Evolutionary conservation across 768 basidiomycete genomes (phyloP), one percentile per base, ranked within the genome.

Genomic region (Filobasidium floriforme): DNA sequence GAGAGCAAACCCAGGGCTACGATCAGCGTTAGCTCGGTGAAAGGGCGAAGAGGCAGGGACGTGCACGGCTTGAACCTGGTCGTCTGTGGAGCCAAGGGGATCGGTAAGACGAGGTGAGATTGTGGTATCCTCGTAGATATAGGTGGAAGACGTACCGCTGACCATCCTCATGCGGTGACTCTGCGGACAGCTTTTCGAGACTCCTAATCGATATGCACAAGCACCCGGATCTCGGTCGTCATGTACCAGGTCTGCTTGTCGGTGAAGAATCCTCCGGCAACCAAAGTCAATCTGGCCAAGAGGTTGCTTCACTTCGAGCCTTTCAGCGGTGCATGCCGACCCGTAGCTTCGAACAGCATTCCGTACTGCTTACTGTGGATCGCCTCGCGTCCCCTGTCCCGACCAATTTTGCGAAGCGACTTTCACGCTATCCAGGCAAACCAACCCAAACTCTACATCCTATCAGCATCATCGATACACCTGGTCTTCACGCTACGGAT

Each of bases 1-100:
- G 26, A 14, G 24, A 32, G 24, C 54, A 24, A 22, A 15, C 2
- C 14, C 22, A n/a, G 54, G 6, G 24, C 46, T 51, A 6, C 15
- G 46, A 49, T 5, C 5, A 22, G 46, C 18, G 46, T 4, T 22
- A 49, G 46, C 22, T 49, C 12, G 46, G 54, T 57, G 29, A 57
- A 57, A 24, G 54, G 54, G 15, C 19, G 54, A 28, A 57, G 29
- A 32, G 54, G 54, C 24, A 57, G 54, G 29, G 54, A 57, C 15
- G 26, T 57, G 12, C 15, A 19, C 7, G 24, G 24, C 6, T 15
- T 57, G 26, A 57, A 57, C n/a, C 5, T 57, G 22, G 54, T 57
- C 24, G 26, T 57, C 14, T 15, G 12, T 4, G 54, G 54, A 14
- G 22, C 54, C 2, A 22, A 57, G 26, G 54, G 54, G 19, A 3